phyloP scores from a whole-genome alignment of 441 rosid species.

The Manihot esculenta region DNA sequence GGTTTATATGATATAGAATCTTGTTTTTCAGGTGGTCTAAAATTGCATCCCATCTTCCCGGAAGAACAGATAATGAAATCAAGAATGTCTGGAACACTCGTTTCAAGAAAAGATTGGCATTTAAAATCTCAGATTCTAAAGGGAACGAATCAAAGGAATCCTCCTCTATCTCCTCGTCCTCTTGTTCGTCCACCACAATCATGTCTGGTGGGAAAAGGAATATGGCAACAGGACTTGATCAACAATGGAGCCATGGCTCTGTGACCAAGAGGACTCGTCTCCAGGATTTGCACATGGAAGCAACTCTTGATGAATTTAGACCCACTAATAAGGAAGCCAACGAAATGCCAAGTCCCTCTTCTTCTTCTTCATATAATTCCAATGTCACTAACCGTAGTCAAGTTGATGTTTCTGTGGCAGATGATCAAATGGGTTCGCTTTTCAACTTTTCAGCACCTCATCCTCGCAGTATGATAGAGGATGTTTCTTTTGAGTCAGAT shows the following conservation, averaged over 20 bases:
- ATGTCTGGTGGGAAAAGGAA: background rate
- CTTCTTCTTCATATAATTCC: conserved; percentile 40
- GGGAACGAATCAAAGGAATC: conserved; percentile 33
- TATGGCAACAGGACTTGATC: conserved; percentile 13
- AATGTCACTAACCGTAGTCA: conserved; percentile 23
- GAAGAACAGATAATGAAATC: conserved; percentile 87
- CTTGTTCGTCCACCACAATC: conserved; percentile 40
- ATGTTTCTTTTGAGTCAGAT: conserved; percentile 65
- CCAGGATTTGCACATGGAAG: background rate
- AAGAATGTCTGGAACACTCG: conserved; percentile 92
- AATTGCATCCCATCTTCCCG: conserved; percentile 71
- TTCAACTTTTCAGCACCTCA: conserved; percentile 26
- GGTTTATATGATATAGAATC: background rate
- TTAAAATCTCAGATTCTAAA: background rate
- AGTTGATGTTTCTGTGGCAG: conserved; percentile 27
- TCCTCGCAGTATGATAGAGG: conserved; percentile 34
- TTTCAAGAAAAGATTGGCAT: conserved; percentile 61
- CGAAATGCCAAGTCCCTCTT: conserved; percentile 29
- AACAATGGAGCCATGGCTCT: conserved; percentile 15
- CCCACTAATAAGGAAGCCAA: conserved; percentile 12
- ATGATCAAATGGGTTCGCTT: conserved; percentile 25
- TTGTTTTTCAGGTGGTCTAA: conserved; percentile 72
- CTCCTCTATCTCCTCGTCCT: conserved; percentile 31
- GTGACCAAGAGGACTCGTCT: conserved; percentile 25
- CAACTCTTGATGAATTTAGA: too few species aligned